Evolutionary conservation across 352 stramenopile species (phyloP).

Genomic region (Phytophthora ramorum): DNA sequence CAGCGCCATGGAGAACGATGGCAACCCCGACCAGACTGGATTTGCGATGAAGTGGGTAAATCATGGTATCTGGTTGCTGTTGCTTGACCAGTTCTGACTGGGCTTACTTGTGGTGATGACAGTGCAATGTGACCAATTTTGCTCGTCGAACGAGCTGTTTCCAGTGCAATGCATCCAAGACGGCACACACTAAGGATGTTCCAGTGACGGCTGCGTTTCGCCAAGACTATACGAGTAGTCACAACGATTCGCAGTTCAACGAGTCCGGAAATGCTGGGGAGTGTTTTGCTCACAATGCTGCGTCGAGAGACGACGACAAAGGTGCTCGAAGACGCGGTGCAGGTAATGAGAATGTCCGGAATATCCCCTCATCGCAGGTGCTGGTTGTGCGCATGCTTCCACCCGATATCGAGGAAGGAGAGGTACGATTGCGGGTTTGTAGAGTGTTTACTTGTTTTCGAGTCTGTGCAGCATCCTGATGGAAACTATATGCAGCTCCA

Average conservation of each 20-base stretch:
- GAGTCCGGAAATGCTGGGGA: background rate
- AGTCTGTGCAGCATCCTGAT: background rate
- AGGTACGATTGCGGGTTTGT: slow-evolving; percentile 42
- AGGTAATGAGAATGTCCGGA: slow-evolving; percentile 7
- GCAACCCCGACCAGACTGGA: slow-evolving; percentile 64
- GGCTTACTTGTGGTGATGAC: background rate
- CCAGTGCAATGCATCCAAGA: slow-evolving; percentile 65
- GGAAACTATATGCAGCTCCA: slow-evolving; percentile 59
- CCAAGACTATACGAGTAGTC: slow-evolving; percentile 6
- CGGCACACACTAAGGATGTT: slow-evolving; percentile 46
- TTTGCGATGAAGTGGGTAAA: slow-evolving; percentile 63
- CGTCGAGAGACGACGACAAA: slow-evolving; percentile 9
- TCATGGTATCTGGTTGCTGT: background rate
- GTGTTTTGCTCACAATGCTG: background rate
- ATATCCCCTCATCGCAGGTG: slow-evolving; percentile 56
- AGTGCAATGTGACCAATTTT: slow-evolving; percentile 87
- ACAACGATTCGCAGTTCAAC: slow-evolving; percentile 5
- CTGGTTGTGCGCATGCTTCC: slow-evolving; percentile 77
- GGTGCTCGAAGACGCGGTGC: slow-evolving; percentile 11
- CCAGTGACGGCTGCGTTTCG: slow-evolving; percentile 24
- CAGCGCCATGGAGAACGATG: slow-evolving; percentile 28
- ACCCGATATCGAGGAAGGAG: slow-evolving; percentile 74
- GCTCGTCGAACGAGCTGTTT: slow-evolving; percentile 67
- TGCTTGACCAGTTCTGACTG: background rate
- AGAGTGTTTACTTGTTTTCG: background rate